Base-by-base conservation (phyloP, 2,329 filamentous ascomycete genomes). In the Grosmannia huntii region DNA sequence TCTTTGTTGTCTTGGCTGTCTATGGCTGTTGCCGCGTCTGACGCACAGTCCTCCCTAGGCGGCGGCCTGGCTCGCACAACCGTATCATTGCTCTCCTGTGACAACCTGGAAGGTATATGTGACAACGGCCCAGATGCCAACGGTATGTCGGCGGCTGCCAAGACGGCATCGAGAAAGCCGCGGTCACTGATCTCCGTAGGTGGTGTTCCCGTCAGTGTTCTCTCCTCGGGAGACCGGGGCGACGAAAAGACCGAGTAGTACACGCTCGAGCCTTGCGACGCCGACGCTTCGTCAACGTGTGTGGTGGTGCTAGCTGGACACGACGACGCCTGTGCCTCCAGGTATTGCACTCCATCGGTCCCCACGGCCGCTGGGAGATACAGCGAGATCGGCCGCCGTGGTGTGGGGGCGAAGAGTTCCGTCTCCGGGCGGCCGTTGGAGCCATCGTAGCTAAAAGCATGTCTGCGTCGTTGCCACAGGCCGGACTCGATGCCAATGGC, bases 221-320 rank as follows among this genome's bases (percentile, higher is more conserved):
- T 14, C 6, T 25, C 14, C 1, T 23, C 6, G 9, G 57, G 57
- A 10, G 57, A 59, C 1, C 19, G 11, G 9, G 57, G 57, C 9
- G 57, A 59, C 9, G 57, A 57, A 11, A 27, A n/a, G 5, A 57
- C 59, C n/a, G 28, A 52, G 50, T 49, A 57, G 44, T 57, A 60
- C 23, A 55, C 53, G 51, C 55, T 59, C 12, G 59, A 38, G 11
- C 57, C 44, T 16, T 41, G 36, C 16, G 57, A 59, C 3, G 48
- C 21, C 3, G 57, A 59, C 19, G 48, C 21, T 5, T 41, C 31
- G 36, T 23, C 14, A 10, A 12, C 9, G 21, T 44, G 21, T 27
- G 31, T 21, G 5, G 16, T n/a, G n/a, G 27, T 36, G 50, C 7
- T 14, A 7, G 23, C 23, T 7, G 48, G 16, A 21, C 31, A 41